Evolutionary conservation across 148 eudicot genomes (phyloP).

Genomic region (Arbutus unedo): DNA sequence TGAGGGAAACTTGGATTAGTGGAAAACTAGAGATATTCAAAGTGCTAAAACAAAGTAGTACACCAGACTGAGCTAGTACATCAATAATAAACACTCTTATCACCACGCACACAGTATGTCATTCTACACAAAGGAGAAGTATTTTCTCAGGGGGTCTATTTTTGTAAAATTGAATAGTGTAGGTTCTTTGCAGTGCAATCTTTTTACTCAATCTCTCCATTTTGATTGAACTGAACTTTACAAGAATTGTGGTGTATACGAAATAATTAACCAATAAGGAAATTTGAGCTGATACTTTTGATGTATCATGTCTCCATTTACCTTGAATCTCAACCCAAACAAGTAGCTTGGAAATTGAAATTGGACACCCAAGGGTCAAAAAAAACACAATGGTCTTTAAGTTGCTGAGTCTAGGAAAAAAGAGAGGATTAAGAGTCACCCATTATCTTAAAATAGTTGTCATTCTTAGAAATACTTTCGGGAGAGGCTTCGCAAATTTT

Average conservation of each 20-base stretch:
- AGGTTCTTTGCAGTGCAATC: not conserved
- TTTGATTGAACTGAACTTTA: not conserved
- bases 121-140: not conserved
- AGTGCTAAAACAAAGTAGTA: not conserved
- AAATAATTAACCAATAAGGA: not conserved
- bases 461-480: not conserved
- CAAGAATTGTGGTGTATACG: not conserved
- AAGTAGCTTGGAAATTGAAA: conserved; percentile 10
- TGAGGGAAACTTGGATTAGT: not conserved
- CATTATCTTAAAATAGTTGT: not conserved
- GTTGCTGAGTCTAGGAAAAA: not conserved
- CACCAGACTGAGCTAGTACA: not conserved
- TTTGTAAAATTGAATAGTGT: not conserved
- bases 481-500: not conserved
- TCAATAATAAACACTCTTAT: not conserved
- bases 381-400: not conserved
- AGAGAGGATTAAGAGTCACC: not conserved
- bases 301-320: not conserved
- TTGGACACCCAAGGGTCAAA: not conserved
- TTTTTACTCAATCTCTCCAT: not conserved
- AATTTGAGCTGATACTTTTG: not conserved
- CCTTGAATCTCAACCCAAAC: not conserved
- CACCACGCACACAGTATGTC: not conserved
- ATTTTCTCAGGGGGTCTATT: not conserved
- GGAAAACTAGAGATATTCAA: conserved; percentile 5